phyloP scores from a whole-genome alignment of 352 stramenopile genomes.

The Chrysophaeum taylorii region DNA sequence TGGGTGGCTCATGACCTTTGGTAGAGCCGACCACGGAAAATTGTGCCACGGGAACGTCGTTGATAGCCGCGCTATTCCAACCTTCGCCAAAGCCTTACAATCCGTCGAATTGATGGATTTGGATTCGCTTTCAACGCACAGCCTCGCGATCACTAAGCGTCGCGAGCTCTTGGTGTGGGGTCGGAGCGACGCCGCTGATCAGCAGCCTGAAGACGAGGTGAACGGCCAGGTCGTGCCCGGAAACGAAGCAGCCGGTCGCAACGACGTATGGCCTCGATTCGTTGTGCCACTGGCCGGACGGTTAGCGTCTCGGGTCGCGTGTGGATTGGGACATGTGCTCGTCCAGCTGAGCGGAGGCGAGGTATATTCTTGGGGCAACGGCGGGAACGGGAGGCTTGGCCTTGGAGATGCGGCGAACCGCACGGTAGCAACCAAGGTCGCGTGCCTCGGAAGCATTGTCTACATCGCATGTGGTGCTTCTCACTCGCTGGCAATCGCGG shows the following conservation, averaged over 20 bases:
- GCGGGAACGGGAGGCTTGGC: conserved; percentile 62
- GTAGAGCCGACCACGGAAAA: conserved; percentile 16
- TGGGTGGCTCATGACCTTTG: conserved; percentile 14
- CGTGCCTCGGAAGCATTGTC: background rate
- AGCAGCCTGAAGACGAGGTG: background rate
- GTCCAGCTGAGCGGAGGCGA: conserved; percentile 40
- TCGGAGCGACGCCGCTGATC: conserved; percentile 1
- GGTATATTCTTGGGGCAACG: conserved; percentile 66
- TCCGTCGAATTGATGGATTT: background rate
- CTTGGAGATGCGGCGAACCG: conserved; percentile 60
- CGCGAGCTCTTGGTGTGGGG: background rate
- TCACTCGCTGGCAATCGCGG: conserved; percentile 14
- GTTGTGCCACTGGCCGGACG: conserved; percentile 1
- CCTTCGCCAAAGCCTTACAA: background rate
- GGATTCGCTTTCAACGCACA: background rate
- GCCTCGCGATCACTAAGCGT: background rate
- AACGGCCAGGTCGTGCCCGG: background rate
- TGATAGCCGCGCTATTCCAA: background rate
- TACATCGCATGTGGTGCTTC: background rate
- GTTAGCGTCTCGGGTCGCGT: conserved; percentile 32
- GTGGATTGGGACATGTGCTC: conserved; percentile 33
- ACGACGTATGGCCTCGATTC: conserved; percentile 6
- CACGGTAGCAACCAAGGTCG: background rate
- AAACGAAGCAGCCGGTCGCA: background rate
- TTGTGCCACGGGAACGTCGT: conserved; percentile 1